Evolutionary conservation across 352 stramenopile species (phyloP).

Genomic region (Phytophthora crassamura): DNA sequence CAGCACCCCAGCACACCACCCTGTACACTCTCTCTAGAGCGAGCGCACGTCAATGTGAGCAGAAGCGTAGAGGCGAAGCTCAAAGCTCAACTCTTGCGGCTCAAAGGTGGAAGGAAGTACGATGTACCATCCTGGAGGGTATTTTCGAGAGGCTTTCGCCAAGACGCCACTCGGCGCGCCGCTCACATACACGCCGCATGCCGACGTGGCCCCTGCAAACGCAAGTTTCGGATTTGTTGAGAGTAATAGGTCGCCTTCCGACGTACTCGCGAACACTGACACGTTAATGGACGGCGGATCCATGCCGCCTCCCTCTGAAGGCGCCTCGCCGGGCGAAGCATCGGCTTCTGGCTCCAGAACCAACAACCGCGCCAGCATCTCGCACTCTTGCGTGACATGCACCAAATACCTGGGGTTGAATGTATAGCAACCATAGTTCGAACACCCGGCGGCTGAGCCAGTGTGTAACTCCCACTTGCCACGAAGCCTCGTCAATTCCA

Average conservation of each 20-base stretch:
- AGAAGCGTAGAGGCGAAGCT: slow-evolving; percentile 67
- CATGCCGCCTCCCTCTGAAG: slow-evolving; percentile 5
- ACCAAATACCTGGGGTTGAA: slow-evolving; percentile 86
- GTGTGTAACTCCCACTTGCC: slow-evolving; percentile 60
- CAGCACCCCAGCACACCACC: too few species aligned
- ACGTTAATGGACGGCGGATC: slow-evolving; percentile 68
- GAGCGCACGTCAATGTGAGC: slow-evolving; percentile 43
- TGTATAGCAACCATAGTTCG: slow-evolving; percentile 83
- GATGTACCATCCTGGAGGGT: slow-evolving; percentile 70
- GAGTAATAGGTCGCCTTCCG: slow-evolving; percentile 60
- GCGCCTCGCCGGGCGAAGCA: slow-evolving; percentile 10
- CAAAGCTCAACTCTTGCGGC: slow-evolving; percentile 58
- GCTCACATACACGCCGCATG: slow-evolving; percentile 59
- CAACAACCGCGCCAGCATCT: slow-evolving; percentile 65
- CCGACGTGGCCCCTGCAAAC: slow-evolving; percentile 61
- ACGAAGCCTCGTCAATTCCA: slow-evolving; percentile 47
- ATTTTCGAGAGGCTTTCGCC: slow-evolving; percentile 40
- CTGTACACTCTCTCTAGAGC: too few species aligned
- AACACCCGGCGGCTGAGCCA: slow-evolving; percentile 75
- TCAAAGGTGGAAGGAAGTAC: slow-evolving; percentile 83
- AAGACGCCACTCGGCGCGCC: slow-evolving; percentile 62
- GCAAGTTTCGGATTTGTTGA: slow-evolving; percentile 67
- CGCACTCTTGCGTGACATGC: slow-evolving; percentile 53
- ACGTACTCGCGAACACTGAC: slow-evolving; percentile 70
- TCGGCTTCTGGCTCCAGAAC: slow-evolving; percentile 29